These are phyloP conservation scores for Diplodia intermedia DNA, from an alignment of 2,329 filamentous ascomycete genomes.

Conservation along the genomic window DNA sequence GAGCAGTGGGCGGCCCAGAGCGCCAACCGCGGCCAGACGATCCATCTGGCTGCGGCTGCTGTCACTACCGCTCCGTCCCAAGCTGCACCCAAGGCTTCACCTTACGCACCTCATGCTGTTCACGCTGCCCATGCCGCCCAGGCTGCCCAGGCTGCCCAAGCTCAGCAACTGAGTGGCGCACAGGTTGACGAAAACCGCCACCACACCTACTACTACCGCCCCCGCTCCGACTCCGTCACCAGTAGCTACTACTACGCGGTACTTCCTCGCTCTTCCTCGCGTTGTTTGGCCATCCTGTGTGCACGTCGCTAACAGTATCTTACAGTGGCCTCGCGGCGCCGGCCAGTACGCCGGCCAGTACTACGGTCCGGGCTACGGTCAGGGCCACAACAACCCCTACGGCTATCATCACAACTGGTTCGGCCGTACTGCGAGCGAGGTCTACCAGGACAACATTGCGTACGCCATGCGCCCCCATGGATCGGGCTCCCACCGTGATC, in stretches of 20 bases:
- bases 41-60: not conserved
- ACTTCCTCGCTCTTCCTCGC: not conserved
- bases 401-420: constrained; percentile 17
- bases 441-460: constrained; percentile 4
- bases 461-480: not conserved
- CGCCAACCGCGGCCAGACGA: constrained; percentile 9
- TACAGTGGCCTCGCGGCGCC: not conserved
- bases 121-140: not conserved
- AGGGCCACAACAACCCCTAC: constrained; percentile 9
- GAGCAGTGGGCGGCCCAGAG: constrained; percentile 7
- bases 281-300: not conserved
- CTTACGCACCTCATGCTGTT: not conserved
- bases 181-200: constrained; percentile 3
- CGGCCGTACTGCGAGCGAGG: constrained; percentile 18
- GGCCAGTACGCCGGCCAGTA: not conserved
- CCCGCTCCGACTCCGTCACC: not conserved
- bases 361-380: not conserved
- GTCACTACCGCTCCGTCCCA: not conserved
- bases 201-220: constrained; percentile 17
- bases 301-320: not conserved
- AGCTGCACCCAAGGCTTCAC: not conserved
- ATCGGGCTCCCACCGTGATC: not conserved
- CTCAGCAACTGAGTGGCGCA: not conserved
- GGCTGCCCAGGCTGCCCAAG: not conserved
- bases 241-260: constrained; percentile 2